Evolutionary conservation across 257 asterid species (phyloP).

Genomic region (Scutellaria barbata): DNA sequence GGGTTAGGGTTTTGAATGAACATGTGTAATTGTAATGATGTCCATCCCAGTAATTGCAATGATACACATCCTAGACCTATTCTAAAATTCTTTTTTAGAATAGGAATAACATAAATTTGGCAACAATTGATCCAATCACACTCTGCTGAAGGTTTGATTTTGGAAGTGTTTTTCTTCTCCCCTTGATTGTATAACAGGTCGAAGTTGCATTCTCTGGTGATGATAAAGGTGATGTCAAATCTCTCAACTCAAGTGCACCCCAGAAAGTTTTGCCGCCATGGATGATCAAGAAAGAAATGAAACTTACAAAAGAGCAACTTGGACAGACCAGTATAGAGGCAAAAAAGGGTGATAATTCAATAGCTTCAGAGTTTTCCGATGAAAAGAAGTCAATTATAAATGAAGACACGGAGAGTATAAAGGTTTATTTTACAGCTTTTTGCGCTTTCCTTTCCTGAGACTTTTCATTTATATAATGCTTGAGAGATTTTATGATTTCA

Average conservation of each 20-base stretch:
- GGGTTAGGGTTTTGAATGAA: background rate
- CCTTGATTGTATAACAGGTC: constrained; percentile 52
- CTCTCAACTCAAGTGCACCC: constrained; percentile 53
- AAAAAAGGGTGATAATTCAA: constrained; percentile 51
- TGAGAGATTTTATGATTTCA: constrained; percentile 3
- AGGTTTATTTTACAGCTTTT: constrained; percentile 46
- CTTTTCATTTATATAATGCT: constrained; percentile 4
- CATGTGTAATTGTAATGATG: background rate
- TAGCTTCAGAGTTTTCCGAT: constrained; percentile 53
- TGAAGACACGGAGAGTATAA: constrained; percentile 63
- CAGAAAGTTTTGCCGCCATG: constrained; percentile 93
- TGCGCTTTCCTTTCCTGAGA: background rate
- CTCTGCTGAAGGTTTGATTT: constrained; percentile 11
- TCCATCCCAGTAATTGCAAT: background rate
- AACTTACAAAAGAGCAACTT: constrained; percentile 85
- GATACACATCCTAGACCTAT: background rate
- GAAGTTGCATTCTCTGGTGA: constrained; percentile 95
- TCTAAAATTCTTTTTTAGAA: background rate
- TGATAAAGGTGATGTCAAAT: constrained; percentile 69
- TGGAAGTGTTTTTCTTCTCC: constrained; percentile 5
- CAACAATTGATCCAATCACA: background rate
- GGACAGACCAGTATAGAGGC: constrained; percentile 71
- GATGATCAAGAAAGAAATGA: constrained; percentile 97
- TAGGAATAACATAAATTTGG: background rate
- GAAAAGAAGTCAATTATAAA: constrained; percentile 69